Evolutionary conservation across 2,329 filamentous ascomycete species (phyloP).

Genomic region (Fusarium circinatum): DNA sequence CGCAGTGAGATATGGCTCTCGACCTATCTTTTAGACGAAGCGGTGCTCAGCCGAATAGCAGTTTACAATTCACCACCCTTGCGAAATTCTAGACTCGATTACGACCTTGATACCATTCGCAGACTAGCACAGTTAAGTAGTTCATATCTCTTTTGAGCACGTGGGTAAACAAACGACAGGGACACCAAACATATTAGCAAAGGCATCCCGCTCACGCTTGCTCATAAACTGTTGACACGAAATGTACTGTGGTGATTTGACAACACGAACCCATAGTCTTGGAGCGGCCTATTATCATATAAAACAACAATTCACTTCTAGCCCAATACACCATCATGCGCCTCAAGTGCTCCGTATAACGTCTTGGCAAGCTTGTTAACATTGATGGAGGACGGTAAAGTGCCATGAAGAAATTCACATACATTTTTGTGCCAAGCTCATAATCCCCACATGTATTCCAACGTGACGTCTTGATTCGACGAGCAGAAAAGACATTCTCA

Average conservation of each 20-base stretch:
- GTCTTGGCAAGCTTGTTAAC: slow-evolving; percentile 42
- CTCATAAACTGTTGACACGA: background rate
- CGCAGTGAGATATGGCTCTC: background rate
- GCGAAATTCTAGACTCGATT: background rate
- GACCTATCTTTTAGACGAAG: background rate
- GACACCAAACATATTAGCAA: background rate
- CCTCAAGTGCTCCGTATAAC: slow-evolving; percentile 31
- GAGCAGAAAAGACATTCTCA: slow-evolving; percentile 33
- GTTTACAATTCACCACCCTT: background rate
- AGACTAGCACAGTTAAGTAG: background rate
- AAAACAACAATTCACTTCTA: slow-evolving; percentile 24
- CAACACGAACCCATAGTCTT: slow-evolving; percentile 25
- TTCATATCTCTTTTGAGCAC: background rate
- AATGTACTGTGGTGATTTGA: slow-evolving; percentile 2
- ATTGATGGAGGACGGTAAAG: slow-evolving; percentile 38
- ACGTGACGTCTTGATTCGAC: slow-evolving; percentile 30
- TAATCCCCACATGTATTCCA: slow-evolving; percentile 35
- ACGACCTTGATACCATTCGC: background rate
- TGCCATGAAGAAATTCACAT: slow-evolving; percentile 44
- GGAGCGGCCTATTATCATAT: slow-evolving; percentile 14
- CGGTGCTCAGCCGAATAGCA: background rate
- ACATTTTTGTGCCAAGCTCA: slow-evolving; percentile 45
- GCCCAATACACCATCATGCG: slow-evolving; percentile 27
- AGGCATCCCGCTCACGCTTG: background rate
- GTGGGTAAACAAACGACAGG: background rate